Evolutionary conservation across 352 stramenopile genomes (phyloP).

Genomic region (Phytophthora pini): DNA sequence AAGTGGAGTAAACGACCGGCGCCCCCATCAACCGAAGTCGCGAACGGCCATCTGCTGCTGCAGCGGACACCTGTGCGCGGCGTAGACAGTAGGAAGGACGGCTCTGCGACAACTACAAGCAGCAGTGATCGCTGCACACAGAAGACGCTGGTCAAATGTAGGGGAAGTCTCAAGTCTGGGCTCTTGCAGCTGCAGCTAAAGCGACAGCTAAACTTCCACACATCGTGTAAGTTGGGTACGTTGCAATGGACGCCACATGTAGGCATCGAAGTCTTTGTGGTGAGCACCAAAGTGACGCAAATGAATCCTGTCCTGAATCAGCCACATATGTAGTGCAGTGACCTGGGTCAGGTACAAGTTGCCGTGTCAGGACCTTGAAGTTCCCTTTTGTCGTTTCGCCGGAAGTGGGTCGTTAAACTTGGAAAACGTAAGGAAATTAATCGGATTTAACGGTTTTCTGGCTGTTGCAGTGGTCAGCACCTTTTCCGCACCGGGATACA

Average conservation of each 20-base stretch:
- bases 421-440: conserved; percentile 3
- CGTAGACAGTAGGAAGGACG: conserved; percentile 19
- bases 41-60: conserved; percentile 21
- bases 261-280: conserved; percentile 9
- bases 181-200: neutral
- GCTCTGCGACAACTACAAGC: conserved; percentile 21
- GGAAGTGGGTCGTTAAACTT: conserved; percentile 8
- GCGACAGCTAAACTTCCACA: conserved; percentile 2
- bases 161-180: too few relatives aligned
- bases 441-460: conserved; percentile 3
- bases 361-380: conserved; percentile 19
- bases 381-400: neutral
- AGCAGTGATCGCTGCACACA: conserved; percentile 2
- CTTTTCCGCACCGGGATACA: conserved; percentile 10
- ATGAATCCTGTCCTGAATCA: conserved; percentile 22
- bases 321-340: neutral
- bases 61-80: conserved; percentile 21
- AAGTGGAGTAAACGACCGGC: conserved; percentile 27
- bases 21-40: conserved; percentile 10
- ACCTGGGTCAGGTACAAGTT: conserved; percentile 4
- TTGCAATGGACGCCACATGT: neutral
- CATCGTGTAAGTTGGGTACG: conserved; percentile 8
- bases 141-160: conserved; percentile 5
- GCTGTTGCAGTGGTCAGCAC: conserved; percentile 6
- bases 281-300: neutral